A percentile compares a stretch with the other conserved stretches of the same genome.
Conservation (phyloP, 345 rosid species). For the Lepidium sativum region DNA sequence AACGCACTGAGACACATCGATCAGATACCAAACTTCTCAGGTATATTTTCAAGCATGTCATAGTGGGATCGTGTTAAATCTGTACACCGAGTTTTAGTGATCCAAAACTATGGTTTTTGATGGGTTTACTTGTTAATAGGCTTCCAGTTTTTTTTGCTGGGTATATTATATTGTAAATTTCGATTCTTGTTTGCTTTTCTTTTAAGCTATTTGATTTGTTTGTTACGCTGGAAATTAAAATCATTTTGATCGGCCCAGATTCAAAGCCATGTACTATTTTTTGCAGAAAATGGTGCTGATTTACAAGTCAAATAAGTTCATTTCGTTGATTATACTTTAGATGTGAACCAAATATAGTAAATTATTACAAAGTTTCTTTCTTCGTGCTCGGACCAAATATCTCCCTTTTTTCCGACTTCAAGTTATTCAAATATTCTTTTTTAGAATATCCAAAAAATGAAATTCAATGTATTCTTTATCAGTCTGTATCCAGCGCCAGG, state of each 20-base stretch:
- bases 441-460: too few species aligned
- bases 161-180: conserved; percentile 25
- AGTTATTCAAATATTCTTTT: too few species aligned
- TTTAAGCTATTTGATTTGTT: conserved; percentile 23
- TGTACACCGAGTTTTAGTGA: conserved; percentile 13
- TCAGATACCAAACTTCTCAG: conserved; percentile 88
- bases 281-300: too few species aligned
- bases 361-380: too few species aligned
- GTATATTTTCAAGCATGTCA: conserved; percentile 58
- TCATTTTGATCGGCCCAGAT: too few species aligned
- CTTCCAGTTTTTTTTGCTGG: conserved; percentile 8
- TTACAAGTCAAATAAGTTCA: too few species aligned
- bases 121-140: conserved; percentile 16
- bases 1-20: conserved; percentile 82
- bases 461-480: background rate
- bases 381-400: too few species aligned
- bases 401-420: too few species aligned
- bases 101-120: conserved; percentile 5
- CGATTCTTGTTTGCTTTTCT: conserved; percentile 22
- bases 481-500: background rate
- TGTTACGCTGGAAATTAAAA: too few species aligned
- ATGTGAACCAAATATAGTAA: too few species aligned
- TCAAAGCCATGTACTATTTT: too few species aligned
- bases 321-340: too few species aligned
- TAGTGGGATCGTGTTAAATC: conserved; percentile 12